These are phyloP conservation scores for Ehretia macrophylla DNA, from an alignment of 257 asterid genomes.

Conservation along the genomic window DNA sequence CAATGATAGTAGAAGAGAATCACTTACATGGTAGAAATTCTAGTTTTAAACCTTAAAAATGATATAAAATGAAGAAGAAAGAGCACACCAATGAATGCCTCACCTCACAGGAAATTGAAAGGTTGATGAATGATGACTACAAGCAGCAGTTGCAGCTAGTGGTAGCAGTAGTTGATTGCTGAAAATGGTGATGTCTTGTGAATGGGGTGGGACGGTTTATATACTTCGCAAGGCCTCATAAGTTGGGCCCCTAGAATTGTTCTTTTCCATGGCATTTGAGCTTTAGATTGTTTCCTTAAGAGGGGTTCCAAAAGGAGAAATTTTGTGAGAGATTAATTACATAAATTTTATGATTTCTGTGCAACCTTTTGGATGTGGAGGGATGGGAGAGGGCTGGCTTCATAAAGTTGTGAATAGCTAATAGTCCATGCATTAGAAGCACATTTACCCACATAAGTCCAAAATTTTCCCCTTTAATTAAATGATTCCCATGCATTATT, in stretches of 20 bases:
- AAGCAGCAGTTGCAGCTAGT: too few species aligned
- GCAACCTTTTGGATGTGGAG: slow-evolving; percentile 19
- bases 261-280: slow-evolving; percentile 7
- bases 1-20: background rate
- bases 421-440: too few species aligned
- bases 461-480: too few species aligned
- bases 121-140: too few species aligned
- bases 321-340: slow-evolving; percentile 20
- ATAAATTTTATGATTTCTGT: slow-evolving; percentile 12
- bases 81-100: background rate
- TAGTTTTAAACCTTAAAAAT: background rate
- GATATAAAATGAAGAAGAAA: background rate
- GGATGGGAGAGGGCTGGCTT: slow-evolving; percentile 15
- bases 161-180: slow-evolving; percentile 9
- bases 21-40: background rate
- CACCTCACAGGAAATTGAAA: too few species aligned
- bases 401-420: slow-evolving; percentile 17
- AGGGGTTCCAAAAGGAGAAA: slow-evolving; percentile 39
- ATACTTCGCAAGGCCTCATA: slow-evolving; percentile 30
- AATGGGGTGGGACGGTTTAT: slow-evolving; percentile 39
- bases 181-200: slow-evolving; percentile 34
- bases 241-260: slow-evolving; percentile 32
- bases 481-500: slow-evolving; percentile 33
- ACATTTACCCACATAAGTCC: background rate
- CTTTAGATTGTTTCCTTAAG: slow-evolving; percentile 18